Base-by-base conservation (phyloP, 345 rosid species). In the Gossypium anomalum region DNA sequence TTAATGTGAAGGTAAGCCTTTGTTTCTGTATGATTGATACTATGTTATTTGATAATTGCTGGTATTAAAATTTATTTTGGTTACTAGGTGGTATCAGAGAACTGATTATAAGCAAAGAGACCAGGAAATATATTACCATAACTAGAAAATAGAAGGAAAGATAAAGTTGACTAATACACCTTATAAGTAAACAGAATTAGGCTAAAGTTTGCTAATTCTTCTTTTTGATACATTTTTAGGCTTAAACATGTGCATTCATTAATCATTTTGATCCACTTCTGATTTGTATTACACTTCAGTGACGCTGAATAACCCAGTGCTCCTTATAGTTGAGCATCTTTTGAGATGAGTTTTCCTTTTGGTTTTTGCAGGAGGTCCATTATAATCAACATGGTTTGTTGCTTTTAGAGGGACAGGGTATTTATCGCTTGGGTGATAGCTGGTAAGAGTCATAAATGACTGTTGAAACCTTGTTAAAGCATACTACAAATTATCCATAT, bases 331-430 rank as follows among this genome's bases (percentile, higher is more conserved):
- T 69, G 23, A 29, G 15, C 20, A 25, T 17, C 59, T 49, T 67
- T 51, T 51, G 59, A 17, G 73, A 52, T 64, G 11, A 17, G 15
- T 70, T 70, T 69, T 52, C 47, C 1, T 25, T 38, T 66, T 70
- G 22, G 52, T 78, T 77, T 78, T 51, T 78, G 80, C 89, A 94
- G 97, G 98, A 95, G 85, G 89, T 93, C 78, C 98, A 91, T 75
- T 93, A 91, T 82, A 95, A 93, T 86, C 97, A 93, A 78, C 98
- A 95, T 74, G 99, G 98, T 49, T 80, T 92, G 80, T 81, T 95
- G 83, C 94, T 95, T 82, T 80, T 91, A 78, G 99, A 93, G 83
- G 96, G 99, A 75, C 96, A 86, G 79, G 98, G 99, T 44, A 85
- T 93, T 68, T 92, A 93, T 76, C 97, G 94, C 14, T 82, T 95